phyloP scores from a whole-genome alignment of 495 filamentous ascomycete genomes.

The Lasiosphaeria ovina region DNA sequence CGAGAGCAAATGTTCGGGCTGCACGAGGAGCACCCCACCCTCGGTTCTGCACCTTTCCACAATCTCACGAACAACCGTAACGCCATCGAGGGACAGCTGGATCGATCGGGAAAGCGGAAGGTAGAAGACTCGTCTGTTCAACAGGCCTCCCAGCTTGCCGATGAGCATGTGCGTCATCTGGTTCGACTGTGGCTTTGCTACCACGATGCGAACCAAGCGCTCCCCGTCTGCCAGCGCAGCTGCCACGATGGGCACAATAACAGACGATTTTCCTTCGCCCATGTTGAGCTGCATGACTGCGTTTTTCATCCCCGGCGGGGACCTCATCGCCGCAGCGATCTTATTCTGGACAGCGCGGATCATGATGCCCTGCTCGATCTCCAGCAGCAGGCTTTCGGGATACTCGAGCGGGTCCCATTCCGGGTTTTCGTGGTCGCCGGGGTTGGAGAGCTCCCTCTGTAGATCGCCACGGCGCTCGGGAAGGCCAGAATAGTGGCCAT shows the following conservation, averaged over 20 bases:
- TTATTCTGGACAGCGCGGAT: conserved; percentile 62
- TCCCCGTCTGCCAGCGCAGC: conserved; percentile 52
- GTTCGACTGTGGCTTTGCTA: conserved; percentile 58
- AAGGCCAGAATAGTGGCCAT: conserved; percentile 5
- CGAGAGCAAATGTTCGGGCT: conserved; percentile 70
- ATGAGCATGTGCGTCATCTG: conserved; percentile 65
- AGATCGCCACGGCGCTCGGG: conserved; percentile 38
- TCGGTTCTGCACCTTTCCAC: conserved; percentile 46
- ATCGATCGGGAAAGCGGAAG: conserved; percentile 62
- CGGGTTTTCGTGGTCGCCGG: conserved; percentile 38
- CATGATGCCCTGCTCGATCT: conserved; percentile 61
- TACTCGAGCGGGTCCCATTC: conserved; percentile 51
- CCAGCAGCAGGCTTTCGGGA: conserved; percentile 61
- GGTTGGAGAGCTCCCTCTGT: conserved; percentile 49
- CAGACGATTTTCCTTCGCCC: conserved; percentile 71
- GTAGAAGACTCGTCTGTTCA: conserved; percentile 57
- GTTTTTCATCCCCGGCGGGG: conserved; percentile 45
- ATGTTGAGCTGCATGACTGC: conserved; percentile 70
- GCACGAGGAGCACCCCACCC: conserved; percentile 56
- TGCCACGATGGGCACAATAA: conserved; percentile 66
- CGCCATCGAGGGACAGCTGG: conserved; percentile 26
- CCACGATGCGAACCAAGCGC: conserved; percentile 58
- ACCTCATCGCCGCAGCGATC: conserved; percentile 58
- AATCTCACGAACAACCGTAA: conserved; percentile 35
- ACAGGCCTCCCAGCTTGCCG: conserved; percentile 57